These are phyloP conservation scores for Endocalyx cinctus DNA, from an alignment of 2,329 filamentous ascomycete species.

Conservation along the genomic window DNA sequence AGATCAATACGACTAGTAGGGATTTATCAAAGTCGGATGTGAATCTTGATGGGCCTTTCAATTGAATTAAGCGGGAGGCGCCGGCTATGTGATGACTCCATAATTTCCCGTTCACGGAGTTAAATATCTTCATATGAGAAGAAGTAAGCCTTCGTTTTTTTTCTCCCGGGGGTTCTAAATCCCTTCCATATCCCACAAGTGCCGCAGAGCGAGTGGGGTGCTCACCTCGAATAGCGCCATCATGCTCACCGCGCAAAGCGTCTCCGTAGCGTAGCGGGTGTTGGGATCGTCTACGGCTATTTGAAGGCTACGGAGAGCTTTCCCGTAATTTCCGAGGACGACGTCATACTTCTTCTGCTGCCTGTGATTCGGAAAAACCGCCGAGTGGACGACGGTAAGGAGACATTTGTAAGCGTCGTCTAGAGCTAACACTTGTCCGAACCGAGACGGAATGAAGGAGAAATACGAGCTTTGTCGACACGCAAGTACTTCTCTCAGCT, in stretches of 20 bases:
- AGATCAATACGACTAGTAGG: no score
- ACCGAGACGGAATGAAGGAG: constrained; percentile 1
- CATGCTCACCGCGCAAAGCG: neutral
- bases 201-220: neutral
- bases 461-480: constrained; percentile 1
- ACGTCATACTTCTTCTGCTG: neutral
- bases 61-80: neutral
- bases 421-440: neutral
- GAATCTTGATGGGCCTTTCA: neutral
- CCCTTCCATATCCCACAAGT: no score
- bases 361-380: neutral
- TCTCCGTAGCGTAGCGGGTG: neutral
- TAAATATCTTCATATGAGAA: no score
- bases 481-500: neutral
- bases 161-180: no score
- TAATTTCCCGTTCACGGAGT: neutral
- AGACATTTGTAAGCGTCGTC: neutral
- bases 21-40: neutral
- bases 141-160: no score
- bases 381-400: neutral
- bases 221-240: constrained; percentile 1
- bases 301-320: neutral
- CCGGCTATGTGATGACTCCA: neutral
- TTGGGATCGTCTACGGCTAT: neutral
- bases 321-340: neutral